phyloP scores from a whole-genome alignment of 148 eudicot genomes.

The Drosera capensis region DNA sequence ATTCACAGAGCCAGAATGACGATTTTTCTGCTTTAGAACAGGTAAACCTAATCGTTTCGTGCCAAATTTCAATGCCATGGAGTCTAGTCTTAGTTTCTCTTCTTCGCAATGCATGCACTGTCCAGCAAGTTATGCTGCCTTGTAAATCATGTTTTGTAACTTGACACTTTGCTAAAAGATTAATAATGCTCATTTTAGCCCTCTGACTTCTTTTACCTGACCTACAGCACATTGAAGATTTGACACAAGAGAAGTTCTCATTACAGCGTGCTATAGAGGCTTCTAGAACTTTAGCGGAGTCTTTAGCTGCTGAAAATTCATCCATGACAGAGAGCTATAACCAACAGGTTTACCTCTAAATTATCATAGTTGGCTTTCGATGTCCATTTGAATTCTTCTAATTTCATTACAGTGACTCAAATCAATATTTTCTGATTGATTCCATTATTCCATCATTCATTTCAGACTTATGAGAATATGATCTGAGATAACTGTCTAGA shows the following conservation, averaged over 20 bases:
- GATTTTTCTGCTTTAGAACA: slow-evolving; percentile 95
- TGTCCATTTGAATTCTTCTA: no score
- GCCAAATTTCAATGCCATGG: slow-evolving; percentile 2
- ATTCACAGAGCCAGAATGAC: slow-evolving; percentile 54
- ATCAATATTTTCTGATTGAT: no score
- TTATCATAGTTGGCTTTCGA: no score
- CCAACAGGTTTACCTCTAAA: slow-evolving; percentile 52
- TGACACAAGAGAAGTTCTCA: slow-evolving; percentile 90
- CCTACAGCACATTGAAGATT: slow-evolving; percentile 90
- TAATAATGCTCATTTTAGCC: no score
- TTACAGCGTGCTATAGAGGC: slow-evolving; percentile 94
- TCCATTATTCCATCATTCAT: no score
- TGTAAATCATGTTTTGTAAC: no score
- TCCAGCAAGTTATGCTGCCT: no score
- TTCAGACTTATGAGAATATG: no score
- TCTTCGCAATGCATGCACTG: no score
- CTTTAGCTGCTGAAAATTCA: slow-evolving; percentile 87
- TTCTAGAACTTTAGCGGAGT: slow-evolving; percentile 71
- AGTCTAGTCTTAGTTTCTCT: not conserved
- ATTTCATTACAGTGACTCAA: no score
- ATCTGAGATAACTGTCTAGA: no score
- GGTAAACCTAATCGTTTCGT: slow-evolving; percentile 40
- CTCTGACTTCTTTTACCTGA: slow-evolving; percentile 6
- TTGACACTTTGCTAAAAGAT: no score
- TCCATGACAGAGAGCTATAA: slow-evolving; percentile 86